Percentiles rank a stretch among this genome's conserved stretches.
Evolutionary conservation across 176 grass and related monocot genomes (phyloP).

Genomic region (Rhynchospora tenuis): DNA sequence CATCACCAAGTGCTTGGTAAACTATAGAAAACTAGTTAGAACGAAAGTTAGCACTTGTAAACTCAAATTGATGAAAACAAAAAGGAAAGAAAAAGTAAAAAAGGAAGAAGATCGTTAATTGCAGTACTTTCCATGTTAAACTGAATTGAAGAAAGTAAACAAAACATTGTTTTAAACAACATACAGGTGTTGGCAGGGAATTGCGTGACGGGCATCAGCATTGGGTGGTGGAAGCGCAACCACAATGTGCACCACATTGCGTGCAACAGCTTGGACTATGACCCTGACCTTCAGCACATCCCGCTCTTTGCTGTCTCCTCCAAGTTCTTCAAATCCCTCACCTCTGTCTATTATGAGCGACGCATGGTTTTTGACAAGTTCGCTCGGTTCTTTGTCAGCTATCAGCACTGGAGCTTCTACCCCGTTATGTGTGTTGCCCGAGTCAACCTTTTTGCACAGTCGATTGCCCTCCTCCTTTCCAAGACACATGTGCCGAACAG

Average conservation of each 20-base stretch:
- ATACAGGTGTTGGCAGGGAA: constrained; percentile 21
- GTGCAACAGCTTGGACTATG: constrained; percentile 44
- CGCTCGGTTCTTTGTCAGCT: constrained; percentile 34
- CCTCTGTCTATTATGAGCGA: constrained; percentile 35
- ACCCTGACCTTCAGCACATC: constrained; percentile 47
- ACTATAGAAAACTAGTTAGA: background rate
- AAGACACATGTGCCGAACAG: constrained; percentile 17
- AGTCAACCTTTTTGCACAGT: constrained; percentile 37
- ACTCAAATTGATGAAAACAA: background rate
- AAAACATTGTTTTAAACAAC: background rate
- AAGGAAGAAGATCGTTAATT: background rate
- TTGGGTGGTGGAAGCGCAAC: constrained; percentile 45
- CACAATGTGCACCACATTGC: constrained; percentile 48
- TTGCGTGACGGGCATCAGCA: constrained; percentile 39
- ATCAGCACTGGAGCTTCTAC: constrained; percentile 54
- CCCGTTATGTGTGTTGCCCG: constrained; percentile 41
- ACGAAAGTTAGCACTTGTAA: background rate
- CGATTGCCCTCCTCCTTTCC: constrained; percentile 19
- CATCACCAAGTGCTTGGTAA: background rate
- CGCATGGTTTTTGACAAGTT: constrained; percentile 19
- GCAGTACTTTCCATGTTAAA: background rate
- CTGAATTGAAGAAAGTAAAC: background rate
- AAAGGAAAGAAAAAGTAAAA: too few species aligned
- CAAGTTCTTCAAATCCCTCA: constrained; percentile 35
- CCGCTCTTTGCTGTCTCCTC: constrained; percentile 34